A percentile compares a stretch with the other conserved stretches of the same genome.
These are phyloP conservation scores for Phytophthora boehmeriae DNA, from an alignment of 352 stramenopile species.

Conservation along the genomic window DNA sequence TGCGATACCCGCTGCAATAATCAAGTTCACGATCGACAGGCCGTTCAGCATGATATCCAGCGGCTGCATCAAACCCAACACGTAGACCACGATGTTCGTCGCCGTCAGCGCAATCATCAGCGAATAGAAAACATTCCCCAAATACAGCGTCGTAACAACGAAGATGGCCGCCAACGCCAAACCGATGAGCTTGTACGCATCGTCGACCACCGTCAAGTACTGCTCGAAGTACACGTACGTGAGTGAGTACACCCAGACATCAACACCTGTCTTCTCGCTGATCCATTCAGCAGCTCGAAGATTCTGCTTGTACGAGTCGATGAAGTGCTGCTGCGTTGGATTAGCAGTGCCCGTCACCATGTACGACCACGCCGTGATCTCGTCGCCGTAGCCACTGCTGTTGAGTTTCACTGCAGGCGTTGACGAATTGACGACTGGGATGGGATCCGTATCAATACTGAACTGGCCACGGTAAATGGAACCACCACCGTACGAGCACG, in stretches of 20 bases:
- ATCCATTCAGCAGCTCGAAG: constrained; percentile 56
- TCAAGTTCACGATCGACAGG: constrained; percentile 86
- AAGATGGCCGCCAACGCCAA: constrained; percentile 55
- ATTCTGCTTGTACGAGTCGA: constrained; percentile 68
- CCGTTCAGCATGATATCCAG: constrained; percentile 79
- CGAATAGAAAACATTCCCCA: constrained; percentile 52
- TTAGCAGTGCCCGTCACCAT: constrained; percentile 68
- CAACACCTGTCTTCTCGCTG: constrained; percentile 59
- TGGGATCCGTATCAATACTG: constrained; percentile 58
- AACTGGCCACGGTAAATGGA: constrained; percentile 74
- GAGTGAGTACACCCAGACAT: constrained; percentile 63
- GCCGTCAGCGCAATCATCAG: constrained; percentile 51
- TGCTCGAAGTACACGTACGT: constrained; percentile 75
- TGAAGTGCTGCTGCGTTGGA: constrained; percentile 59
- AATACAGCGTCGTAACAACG: constrained; percentile 55
- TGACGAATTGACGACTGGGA: constrained; percentile 48
- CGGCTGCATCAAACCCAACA: constrained; percentile 63
- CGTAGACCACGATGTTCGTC: constrained; percentile 57
- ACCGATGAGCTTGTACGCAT: constrained; percentile 60
- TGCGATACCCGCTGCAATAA: constrained; percentile 79
- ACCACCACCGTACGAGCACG: constrained; percentile 71
- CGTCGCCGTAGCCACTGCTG: constrained; percentile 47
- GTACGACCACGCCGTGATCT: constrained; percentile 74
- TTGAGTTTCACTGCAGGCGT: constrained; percentile 55
- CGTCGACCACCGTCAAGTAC: constrained; percentile 60